Conservation (phyloP, 2,329 filamentous ascomycete species). For the Fusarium mexicanum region DNA sequence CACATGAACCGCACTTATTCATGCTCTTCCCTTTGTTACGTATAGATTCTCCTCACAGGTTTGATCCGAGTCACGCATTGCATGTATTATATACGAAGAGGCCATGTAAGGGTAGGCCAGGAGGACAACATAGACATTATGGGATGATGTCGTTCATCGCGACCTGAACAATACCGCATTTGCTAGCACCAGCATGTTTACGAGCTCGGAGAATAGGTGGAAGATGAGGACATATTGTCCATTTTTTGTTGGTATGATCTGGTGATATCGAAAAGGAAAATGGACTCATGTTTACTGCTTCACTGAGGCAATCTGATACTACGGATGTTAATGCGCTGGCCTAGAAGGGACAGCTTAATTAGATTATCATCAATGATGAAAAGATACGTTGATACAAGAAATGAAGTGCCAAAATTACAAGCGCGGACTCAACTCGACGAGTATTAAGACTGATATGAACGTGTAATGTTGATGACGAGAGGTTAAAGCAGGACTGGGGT, state of each 20-base stretch:
- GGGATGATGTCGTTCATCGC: slow-evolving; percentile 18
- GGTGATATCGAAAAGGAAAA: slow-evolving; percentile 1
- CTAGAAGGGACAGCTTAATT: slow-evolving; percentile 6
- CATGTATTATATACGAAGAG: slow-evolving; percentile 39
- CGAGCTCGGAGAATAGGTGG: background rate
- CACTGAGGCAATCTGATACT: slow-evolving; percentile 6
- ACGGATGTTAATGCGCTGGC: slow-evolving; percentile 1
- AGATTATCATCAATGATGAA: slow-evolving; percentile 11
- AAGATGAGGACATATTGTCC: background rate
- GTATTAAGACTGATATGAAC: background rate
- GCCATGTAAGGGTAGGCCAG: background rate
- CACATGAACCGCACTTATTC: background rate
- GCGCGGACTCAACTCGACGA: background rate
- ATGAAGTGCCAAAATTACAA: background rate
- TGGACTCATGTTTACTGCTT: slow-evolving; percentile 11
- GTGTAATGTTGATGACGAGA: background rate
- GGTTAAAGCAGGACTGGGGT: background rate
- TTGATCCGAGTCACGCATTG: slow-evolving; percentile 24
- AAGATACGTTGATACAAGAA: background rate
- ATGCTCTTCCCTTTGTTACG: slow-evolving; percentile 30
- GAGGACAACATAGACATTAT: slow-evolving; percentile 24
- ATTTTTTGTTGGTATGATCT: slow-evolving; percentile 19
- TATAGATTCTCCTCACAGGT: slow-evolving; percentile 24
- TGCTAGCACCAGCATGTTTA: slow-evolving; percentile 15
- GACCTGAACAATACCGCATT: slow-evolving; percentile 34